Evolutionary conservation across 2,329 filamentous ascomycete species (phyloP).

Genomic region (Sporothrix curviconia): DNA sequence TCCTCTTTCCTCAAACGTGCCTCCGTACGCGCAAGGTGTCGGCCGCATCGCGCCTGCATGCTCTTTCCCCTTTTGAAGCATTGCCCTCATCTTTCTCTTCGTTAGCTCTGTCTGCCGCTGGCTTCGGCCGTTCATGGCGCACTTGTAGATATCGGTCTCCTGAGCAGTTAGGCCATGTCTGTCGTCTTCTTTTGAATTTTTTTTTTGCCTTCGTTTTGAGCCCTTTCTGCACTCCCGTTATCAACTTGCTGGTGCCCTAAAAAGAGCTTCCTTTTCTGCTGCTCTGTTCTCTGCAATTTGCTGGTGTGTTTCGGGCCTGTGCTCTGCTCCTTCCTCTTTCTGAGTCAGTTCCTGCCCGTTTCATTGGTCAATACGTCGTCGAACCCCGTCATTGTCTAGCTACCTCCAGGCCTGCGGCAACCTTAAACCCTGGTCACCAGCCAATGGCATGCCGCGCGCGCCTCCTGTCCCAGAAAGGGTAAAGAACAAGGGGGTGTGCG

Average conservation of each 20-base stretch:
- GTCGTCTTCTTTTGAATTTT: not conserved
- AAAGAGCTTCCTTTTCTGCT: not conserved
- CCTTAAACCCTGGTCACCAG: conserved; percentile 1
- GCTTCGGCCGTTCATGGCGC: too few relatives aligned
- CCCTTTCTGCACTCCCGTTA: not conserved
- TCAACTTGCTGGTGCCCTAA: not conserved
- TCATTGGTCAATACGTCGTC: not conserved
- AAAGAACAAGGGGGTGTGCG: conserved; percentile 3
- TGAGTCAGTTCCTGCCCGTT: conserved; percentile 2
- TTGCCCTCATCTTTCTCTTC: not conserved
- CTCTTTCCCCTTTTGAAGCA: not conserved
- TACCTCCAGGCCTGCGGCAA: conserved; percentile 4
- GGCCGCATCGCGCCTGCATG: not conserved
- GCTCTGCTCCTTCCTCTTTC: not conserved
- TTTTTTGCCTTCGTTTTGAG: not conserved
- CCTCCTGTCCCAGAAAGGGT: not conserved
- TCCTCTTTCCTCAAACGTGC: not conserved
- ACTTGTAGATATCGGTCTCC: too few relatives aligned
- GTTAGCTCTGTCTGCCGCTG: too few relatives aligned
- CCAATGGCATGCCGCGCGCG: not conserved
- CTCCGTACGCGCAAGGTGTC: too few relatives aligned
- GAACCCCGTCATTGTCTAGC: not conserved
- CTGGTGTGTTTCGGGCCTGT: not conserved
- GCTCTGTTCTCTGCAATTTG: not conserved
- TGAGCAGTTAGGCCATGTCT: too few relatives aligned